Base-by-base conservation (phyloP, 257 asterid genomes). In the Ilex aquifolium region DNA sequence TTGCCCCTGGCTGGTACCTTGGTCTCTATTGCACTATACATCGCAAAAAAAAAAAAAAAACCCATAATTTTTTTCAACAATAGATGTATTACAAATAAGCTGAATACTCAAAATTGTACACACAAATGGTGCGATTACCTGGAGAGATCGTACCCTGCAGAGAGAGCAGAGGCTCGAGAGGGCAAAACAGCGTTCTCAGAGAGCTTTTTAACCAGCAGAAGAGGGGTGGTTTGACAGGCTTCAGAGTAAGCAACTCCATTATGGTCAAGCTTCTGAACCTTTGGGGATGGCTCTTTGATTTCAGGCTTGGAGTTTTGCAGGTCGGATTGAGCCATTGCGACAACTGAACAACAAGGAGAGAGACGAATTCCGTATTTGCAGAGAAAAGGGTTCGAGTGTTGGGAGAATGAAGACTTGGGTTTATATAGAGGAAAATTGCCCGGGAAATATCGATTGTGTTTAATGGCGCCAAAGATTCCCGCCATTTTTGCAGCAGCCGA, bases 1-100 rank as follows among this genome's bases (percentile, higher is more conserved):
- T 88, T 91, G 60, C 96, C 95, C 50, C 95, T 77, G 7, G 83
- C 90, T 0, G 95, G 95, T 11, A 91, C 91, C 57, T 69, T 88
- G 0, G 82, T 65, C 31, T 85, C 95, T 1, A 51, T 53, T 15
- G 95, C 88, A 52, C 98, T 87, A 40, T 21, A 63, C 13, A 44
- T 57, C 13, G 21, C 1, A 30, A 48, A 42, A 53, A 17, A 2
- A 31, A 42, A 27, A 6, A 52, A 30, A 7, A 52, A 59, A 1
- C 27, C 27, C 27, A 21, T 21, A 1, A 21, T 21, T 0, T 21
- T 21, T 21, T 21, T 21, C 27, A 21, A 21, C 27, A 21, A 21
- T 21, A 0, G 27, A 21, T 21, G 27, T 21, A 21, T 21, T 21
- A 21, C 27, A 21, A 0, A 21, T 21, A 21, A 21, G 27, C 1